Conservation (phyloP, 2,329 filamentous ascomycete genomes). For the Camillea tinctor region DNA sequence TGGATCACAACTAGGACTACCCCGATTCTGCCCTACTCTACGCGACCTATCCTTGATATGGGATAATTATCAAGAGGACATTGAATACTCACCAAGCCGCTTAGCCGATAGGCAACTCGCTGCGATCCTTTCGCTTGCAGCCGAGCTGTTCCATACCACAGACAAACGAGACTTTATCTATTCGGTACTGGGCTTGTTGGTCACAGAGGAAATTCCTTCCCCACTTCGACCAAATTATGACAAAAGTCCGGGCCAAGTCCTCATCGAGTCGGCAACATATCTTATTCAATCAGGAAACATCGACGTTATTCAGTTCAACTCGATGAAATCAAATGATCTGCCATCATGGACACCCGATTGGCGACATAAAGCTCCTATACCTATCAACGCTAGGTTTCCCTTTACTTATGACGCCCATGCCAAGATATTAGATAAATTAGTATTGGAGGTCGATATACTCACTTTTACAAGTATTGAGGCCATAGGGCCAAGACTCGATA, state of each 20-base stretch:
- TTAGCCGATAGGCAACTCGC: neutral
- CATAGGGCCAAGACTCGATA: constrained; percentile 1
- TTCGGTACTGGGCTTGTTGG: constrained; percentile 5
- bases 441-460: constrained; percentile 10
- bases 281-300: constrained; percentile 3
- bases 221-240: constrained; percentile 7
- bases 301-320: constrained; percentile 13
- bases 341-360: constrained; percentile 14
- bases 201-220: neutral
- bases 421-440: neutral
- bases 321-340: constrained; percentile 9
- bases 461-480: neutral
- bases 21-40: constrained; percentile 1
- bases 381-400: neutral
- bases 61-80: constrained; percentile 1
- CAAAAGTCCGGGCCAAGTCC: neutral
- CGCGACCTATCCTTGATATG: constrained; percentile 2
- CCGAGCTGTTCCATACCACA: constrained; percentile 7
- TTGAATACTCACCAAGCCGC: neutral
- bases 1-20: neutral
- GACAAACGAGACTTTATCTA: constrained; percentile 12
- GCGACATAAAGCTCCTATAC: neutral
- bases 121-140: constrained; percentile 4
- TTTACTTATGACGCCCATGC: no score
- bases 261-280: neutral